Evolutionary conservation across 2,329 filamentous ascomycete species (phyloP).

Genomic region (Penicillium corylophilum): DNA sequence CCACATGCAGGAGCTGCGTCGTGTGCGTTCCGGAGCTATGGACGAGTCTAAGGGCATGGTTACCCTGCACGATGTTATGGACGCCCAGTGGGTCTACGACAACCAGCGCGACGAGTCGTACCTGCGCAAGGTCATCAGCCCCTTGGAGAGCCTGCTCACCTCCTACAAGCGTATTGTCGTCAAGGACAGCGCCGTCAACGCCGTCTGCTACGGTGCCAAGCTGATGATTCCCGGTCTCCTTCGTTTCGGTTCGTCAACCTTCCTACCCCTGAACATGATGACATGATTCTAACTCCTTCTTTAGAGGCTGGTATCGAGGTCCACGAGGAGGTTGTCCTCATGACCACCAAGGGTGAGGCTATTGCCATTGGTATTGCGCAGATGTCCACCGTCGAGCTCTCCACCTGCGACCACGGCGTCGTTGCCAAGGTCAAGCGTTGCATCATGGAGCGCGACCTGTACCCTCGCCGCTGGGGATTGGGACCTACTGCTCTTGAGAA

Average conservation of each 20-base stretch:
- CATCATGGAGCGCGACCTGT: slow-evolving; percentile 99
- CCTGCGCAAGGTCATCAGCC: slow-evolving; percentile 85
- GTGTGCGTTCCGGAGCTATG: slow-evolving; percentile 93
- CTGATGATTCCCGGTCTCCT: slow-evolving; percentile 97
- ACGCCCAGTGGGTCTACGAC: slow-evolving; percentile 94
- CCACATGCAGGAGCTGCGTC: slow-evolving; percentile 96
- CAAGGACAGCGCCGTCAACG: slow-evolving; percentile 95
- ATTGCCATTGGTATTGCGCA: slow-evolving; percentile 94
- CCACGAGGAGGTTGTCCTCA: slow-evolving; percentile 93
- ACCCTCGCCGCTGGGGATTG: slow-evolving; percentile 94
- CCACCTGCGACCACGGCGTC: slow-evolving; percentile 94
- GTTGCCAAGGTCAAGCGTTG: slow-evolving; percentile 99
- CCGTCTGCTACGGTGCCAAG: slow-evolving; percentile 97
- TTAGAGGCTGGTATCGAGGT: slow-evolving; percentile 85
- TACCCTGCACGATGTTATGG: slow-evolving; percentile 90
- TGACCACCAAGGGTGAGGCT: slow-evolving; percentile 98
- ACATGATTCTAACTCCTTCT: slow-evolving; percentile 2
- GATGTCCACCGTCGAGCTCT: slow-evolving; percentile 97
- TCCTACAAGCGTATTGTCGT: slow-evolving; percentile 97
- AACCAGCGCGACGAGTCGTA: slow-evolving; percentile 94
- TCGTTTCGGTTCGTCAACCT: slow-evolving; percentile 68
- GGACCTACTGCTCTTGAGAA: slow-evolving; percentile 92
- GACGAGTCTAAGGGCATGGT: slow-evolving; percentile 85
- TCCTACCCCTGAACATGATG: background rate
- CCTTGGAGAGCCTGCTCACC: slow-evolving; percentile 86